These are phyloP conservation scores for Geotrichum carabidarum DNA, from an alignment of 1,139 yeast species.

Conservation along the genomic window DNA sequence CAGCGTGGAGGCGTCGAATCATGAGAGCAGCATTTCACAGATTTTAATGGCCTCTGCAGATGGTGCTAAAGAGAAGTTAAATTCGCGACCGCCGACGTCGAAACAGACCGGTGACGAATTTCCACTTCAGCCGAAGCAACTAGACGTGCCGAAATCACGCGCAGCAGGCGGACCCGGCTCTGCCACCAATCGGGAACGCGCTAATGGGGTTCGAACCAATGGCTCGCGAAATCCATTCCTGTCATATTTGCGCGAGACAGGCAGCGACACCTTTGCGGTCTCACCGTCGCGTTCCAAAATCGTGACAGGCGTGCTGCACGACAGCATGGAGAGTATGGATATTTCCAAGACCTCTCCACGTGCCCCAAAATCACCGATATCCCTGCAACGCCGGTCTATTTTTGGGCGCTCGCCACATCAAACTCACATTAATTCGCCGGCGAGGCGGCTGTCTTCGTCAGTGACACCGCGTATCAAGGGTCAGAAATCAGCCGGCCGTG, in stretches of 20 bases:
- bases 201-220: not conserved
- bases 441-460: conserved; percentile 23
- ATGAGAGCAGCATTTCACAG: too few relatives aligned
- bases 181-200: not conserved
- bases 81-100: too few relatives aligned
- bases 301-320: conserved; percentile 1
- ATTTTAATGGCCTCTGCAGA: too few relatives aligned
- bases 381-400: conserved; percentile 6
- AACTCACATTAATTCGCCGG: conserved; percentile 27
- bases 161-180: not conserved
- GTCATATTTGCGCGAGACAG: conserved; percentile 13
- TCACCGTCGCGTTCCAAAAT: conserved; percentile 4
- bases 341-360: conserved; percentile 1
- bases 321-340: conserved; percentile 10
- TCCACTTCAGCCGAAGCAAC: too few relatives aligned
- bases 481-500: not conserved
- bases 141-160: too few relatives aligned
- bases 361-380: conserved; percentile 1
- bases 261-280: not conserved
- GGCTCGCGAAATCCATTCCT: conserved; percentile 12
- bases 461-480: conserved; percentile 15
- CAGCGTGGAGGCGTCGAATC: not conserved
- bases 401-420: conserved; percentile 23
- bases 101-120: too few relatives aligned
- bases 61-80: too few relatives aligned